Evolutionary conservation across 108 stramenopile species (phyloP).

Genomic region (Pseudonitzschia pungens): DNA sequence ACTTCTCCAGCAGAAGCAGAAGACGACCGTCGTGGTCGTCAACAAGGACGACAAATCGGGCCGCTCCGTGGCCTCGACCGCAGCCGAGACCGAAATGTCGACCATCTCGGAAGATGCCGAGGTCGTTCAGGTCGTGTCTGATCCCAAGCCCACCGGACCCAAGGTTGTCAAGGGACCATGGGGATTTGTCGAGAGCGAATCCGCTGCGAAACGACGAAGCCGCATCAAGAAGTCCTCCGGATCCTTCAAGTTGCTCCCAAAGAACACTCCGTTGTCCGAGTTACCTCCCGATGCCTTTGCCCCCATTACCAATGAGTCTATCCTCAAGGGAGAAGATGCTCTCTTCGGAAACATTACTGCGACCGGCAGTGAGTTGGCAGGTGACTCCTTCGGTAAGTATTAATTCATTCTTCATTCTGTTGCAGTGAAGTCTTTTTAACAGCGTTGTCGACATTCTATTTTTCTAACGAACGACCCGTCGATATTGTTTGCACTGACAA

Average conservation of each 20-base stretch:
- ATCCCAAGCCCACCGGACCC: too few relatives aligned
- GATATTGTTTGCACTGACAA: not conserved
- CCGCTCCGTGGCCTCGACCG: not conserved
- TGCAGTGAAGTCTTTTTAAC: not conserved
- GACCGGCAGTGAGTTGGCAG: not conserved
- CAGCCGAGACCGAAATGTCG: not conserved
- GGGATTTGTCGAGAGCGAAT: constrained; percentile 1
- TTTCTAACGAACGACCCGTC: not conserved
- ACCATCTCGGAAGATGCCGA: not conserved
- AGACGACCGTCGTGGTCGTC: not conserved
- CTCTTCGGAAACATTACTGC: not conserved
- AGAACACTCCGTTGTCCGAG: too few relatives aligned
- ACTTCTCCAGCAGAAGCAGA: not conserved
- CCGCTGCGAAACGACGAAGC: not conserved
- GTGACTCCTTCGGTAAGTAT: constrained; percentile 4
- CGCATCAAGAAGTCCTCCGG: not conserved
- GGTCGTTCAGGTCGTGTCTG: too few relatives aligned
- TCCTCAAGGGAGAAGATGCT: not conserved
- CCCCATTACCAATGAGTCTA: not conserved
- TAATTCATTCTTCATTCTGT: not conserved
- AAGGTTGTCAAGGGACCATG: not conserved
- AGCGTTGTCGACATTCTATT: not conserved
- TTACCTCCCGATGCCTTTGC: too few relatives aligned
- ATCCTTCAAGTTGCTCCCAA: not conserved
- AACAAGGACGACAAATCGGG: not conserved